These are phyloP conservation scores for Vickermania ingenoplastis DNA, from an alignment of 208 protist genomes.

Conservation along the genomic window DNA sequence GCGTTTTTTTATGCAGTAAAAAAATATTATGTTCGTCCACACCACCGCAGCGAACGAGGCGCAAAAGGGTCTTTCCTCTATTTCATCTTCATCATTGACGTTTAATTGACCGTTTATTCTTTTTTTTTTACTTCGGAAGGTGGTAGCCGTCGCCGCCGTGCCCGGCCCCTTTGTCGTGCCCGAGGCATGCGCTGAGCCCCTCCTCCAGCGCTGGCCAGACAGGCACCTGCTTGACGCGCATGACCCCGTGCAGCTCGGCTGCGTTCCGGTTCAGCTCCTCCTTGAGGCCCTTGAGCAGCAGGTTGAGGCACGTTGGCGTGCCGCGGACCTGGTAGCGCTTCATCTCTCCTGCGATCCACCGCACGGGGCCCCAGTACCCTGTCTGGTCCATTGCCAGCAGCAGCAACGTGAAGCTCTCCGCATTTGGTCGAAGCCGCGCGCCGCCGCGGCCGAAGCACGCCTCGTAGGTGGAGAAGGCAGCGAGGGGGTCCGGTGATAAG, in stretches of 20 bases:
- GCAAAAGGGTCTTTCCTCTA: no score
- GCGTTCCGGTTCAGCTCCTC: conserved; percentile 61
- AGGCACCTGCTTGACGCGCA: conserved; percentile 57
- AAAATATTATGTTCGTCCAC: not conserved
- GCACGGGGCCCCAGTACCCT: conserved; percentile 51
- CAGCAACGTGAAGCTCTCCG: conserved; percentile 74
- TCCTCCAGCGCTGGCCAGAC: conserved; percentile 67
- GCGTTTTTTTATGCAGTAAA: not conserved
- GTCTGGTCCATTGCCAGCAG: conserved; percentile 73
- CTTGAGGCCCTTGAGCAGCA: conserved; percentile 71
- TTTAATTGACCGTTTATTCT: not conserved
- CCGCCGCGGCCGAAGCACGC: conserved; percentile 6
- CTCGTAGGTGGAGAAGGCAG: conserved; percentile 64
- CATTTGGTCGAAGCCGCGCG: conserved; percentile 16
- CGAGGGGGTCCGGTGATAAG: conserved; percentile 50
- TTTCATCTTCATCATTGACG: no score
- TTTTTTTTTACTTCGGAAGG: not conserved
- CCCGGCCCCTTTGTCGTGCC: no score
- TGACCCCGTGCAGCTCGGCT: conserved; percentile 54
- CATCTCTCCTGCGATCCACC: conserved; percentile 65
- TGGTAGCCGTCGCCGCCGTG: no score
- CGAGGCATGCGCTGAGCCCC: no score
- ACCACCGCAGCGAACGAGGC: no score
- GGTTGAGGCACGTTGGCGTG: conserved; percentile 62
- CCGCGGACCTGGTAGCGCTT: conserved; percentile 58